Conservation (phyloP, 1,284 basidiomycete species). For the Malassezia vespertilionis region DNA sequence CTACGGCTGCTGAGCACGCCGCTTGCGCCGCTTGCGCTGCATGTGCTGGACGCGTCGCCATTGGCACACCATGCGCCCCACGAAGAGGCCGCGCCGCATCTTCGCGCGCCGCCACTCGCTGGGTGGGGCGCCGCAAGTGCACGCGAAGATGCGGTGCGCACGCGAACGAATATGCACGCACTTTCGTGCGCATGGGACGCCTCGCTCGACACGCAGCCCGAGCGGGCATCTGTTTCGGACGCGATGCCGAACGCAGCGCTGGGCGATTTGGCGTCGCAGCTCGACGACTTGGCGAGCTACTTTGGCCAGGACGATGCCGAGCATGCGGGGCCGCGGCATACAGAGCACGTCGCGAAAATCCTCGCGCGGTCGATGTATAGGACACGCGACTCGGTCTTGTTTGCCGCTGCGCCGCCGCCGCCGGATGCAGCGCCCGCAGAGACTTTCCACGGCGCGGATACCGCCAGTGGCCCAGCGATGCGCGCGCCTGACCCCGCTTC, state of each 20-base stretch:
- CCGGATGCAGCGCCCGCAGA: conserved; percentile 2
- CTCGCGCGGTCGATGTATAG: conserved; percentile 22
- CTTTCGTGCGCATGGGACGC: conserved; percentile 38
- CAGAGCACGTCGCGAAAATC: conserved; percentile 35
- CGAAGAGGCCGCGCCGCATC: conserved; percentile 25
- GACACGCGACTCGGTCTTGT: conserved; percentile 12
- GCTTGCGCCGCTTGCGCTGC: conserved; percentile 70
- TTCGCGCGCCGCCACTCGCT: conserved; percentile 32
- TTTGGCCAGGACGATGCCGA: conserved; percentile 35
- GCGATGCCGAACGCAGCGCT: conserved; percentile 16
- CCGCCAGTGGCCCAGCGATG: too few species aligned
- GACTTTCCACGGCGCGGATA: too few species aligned
- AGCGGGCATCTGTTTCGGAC: conserved; percentile 18
- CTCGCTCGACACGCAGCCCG: conserved; percentile 27
- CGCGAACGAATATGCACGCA: conserved; percentile 34
- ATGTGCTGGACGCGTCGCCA: conserved; percentile 80
- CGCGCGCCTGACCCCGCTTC: neutral
- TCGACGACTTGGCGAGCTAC: conserved; percentile 41
- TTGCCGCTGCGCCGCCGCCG: conserved; percentile 1
- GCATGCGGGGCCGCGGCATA: conserved; percentile 20
- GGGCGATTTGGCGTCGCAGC: conserved; percentile 38
- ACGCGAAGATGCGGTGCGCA: conserved; percentile 32
- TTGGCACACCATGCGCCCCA: conserved; percentile 54
- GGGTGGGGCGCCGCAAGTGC: conserved; percentile 40
- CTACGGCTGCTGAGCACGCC: conserved; percentile 74